These are phyloP conservation scores for Calendula officinalis DNA, from an alignment of 129 eudicot species.

Conservation along the genomic window DNA sequence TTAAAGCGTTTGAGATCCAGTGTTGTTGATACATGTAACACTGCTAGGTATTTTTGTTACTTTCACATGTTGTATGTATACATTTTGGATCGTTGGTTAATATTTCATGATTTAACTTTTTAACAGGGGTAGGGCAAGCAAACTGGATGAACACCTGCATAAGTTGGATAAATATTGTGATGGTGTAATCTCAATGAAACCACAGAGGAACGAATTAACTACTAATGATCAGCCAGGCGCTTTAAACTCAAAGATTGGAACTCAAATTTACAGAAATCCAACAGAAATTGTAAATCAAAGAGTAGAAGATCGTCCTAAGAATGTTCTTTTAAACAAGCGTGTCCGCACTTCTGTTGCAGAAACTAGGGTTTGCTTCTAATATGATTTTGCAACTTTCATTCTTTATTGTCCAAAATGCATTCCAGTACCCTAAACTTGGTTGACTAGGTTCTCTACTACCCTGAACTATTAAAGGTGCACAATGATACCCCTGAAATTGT, in stretches of 20 bases:
- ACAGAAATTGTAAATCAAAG: constrained; percentile 50
- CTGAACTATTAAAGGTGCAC: too few species aligned
- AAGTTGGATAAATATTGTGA: constrained; percentile 61
- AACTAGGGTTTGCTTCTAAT: constrained; percentile 56
- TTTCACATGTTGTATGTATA: not conserved
- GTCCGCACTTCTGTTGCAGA: constrained; percentile 78
- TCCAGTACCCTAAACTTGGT: not conserved
- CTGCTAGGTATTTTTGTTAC: constrained; percentile 58
- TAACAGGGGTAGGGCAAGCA: constrained; percentile 66
- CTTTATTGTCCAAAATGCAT: not conserved
- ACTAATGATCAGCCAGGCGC: constrained; percentile 62
- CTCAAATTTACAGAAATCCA: constrained; percentile 50
- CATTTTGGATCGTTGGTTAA: constrained; percentile 3
- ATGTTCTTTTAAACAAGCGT: constrained; percentile 63
- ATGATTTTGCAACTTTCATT: not conserved
- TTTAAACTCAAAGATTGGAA: constrained; percentile 57
- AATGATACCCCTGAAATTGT: too few species aligned
- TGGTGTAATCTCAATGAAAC: constrained; percentile 53
- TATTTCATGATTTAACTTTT: constrained; percentile 6
- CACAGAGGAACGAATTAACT: constrained; percentile 48
- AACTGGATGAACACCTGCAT: constrained; percentile 56
- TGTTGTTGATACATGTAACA: constrained; percentile 44
- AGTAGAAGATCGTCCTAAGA: constrained; percentile 67
- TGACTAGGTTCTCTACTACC: too few species aligned
- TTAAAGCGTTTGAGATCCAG: constrained; percentile 51